phyloP scores from a whole-genome alignment of 2,329 filamentous ascomycete genomes.

The Xylaria sp. region DNA sequence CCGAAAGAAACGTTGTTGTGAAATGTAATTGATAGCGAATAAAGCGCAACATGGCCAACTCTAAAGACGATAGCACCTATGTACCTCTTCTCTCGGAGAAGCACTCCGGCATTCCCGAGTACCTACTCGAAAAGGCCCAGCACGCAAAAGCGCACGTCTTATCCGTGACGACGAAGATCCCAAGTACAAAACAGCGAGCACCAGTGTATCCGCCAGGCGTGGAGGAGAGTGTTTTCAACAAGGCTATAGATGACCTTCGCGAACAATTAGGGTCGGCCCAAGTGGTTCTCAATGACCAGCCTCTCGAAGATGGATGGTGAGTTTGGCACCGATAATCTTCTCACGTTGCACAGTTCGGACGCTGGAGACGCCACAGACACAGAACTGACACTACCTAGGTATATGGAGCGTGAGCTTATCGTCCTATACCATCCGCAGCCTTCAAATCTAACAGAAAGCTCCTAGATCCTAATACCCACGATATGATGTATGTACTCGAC shows the following conservation, averaged over 20 bases:
- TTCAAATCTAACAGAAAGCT: slow-evolving; percentile 7
- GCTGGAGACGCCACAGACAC: neutral
- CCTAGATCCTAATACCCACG: slow-evolving; percentile 47
- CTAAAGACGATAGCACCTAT: slow-evolving; percentile 35
- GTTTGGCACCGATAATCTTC: slow-evolving; percentile 29
- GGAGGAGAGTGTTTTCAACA: slow-evolving; percentile 39
- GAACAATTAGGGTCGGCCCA: slow-evolving; percentile 44
- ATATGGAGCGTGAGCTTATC: slow-evolving; percentile 39
- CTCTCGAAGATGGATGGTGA: slow-evolving; percentile 48
- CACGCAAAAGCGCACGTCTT: slow-evolving; percentile 44
- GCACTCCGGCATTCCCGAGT: slow-evolving; percentile 48
- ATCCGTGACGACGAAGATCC: slow-evolving; percentile 42
- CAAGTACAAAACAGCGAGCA: slow-evolving; percentile 37
- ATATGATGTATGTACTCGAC: slow-evolving; percentile 50
- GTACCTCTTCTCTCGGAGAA: slow-evolving; percentile 45
- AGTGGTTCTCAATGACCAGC: slow-evolving; percentile 49
- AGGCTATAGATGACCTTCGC: slow-evolving; percentile 45
- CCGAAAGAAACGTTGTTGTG: neutral
- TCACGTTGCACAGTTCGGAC: neutral
- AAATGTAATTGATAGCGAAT: neutral
- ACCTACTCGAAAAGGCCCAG: slow-evolving; percentile 45
- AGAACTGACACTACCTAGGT: slow-evolving; percentile 29
- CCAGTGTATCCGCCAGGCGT: slow-evolving; percentile 49
- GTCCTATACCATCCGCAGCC: neutral
- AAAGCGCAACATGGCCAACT: slow-evolving; percentile 11